Base-by-base conservation (phyloP, 208 protist species). In the Trypanosoma lewisi region DNA sequence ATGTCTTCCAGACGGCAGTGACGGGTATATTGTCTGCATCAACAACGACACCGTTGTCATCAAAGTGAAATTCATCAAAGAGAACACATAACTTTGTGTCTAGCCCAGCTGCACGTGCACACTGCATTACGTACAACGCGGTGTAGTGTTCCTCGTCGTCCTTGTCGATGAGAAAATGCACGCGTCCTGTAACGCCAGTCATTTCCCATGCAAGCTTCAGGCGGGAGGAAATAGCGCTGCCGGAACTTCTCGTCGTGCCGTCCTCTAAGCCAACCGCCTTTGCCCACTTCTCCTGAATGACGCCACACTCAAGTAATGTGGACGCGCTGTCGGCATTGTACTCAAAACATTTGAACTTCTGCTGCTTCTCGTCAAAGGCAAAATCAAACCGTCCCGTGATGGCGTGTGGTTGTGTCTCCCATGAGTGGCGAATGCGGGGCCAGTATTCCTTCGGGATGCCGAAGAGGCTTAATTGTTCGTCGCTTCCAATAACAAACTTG, bases 321-420 rank as follows among this genome's bases (percentile, higher is more conserved):
- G 85, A 89, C 21, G 91, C 87, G 72, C 91, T 96, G 60, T 96
- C 91, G 6, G 91, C 91, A 75, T 96, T 96, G 80, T 96, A 96
- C 76, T 96, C 91, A 64, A 94, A 94, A 61, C 85, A 91, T 74
- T 96, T 96, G 67, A 96, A 77, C 28, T 64, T 23, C 23, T 84
- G 62, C 16, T 73, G 88, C 27, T 80, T 62, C 63, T 85, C 83
- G 76, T 95, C 81, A 71, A 80, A 93, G 37, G 80, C 85, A 65
- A 96, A 94, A 74, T 96, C 91, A 70, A 96, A 94, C 59, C 91
- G 87, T 30, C 91, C 91, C 16, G 80, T 86, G 65, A 96, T 89
- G 58, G 66, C 79, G 17, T 78, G 78, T 23, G 78, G 80, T 59
- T 94, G 85, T 62, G 80, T 70, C 62, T 83, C 78, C 69, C 73